phyloP scores from a whole-genome alignment of 75 land plant genomes.

The Cryptomeria japonica region DNA sequence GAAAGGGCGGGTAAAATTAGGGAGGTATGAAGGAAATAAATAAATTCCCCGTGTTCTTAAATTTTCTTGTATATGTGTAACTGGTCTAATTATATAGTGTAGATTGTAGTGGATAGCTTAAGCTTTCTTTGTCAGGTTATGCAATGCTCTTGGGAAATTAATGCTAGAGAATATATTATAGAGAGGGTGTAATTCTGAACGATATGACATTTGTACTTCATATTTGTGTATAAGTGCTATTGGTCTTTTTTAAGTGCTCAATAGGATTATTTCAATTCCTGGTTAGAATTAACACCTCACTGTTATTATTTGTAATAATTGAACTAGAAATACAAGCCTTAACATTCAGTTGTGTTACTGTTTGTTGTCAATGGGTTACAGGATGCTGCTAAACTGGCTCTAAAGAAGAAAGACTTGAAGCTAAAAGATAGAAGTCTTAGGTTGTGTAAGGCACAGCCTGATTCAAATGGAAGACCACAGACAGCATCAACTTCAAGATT shows the following conservation, averaged over 20 bases:
- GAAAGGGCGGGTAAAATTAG: too few species aligned
- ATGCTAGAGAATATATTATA: not conserved
- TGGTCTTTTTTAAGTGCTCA: not conserved
- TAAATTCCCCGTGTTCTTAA: not conserved
- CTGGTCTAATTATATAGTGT: not conserved
- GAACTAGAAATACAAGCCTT: not conserved
- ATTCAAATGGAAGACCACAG: slow-evolving; percentile 26
- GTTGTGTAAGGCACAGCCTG: slow-evolving; percentile 47
- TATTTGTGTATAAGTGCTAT: not conserved
- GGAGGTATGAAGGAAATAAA: not conserved
- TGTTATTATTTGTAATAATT: not conserved
- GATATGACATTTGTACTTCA: not conserved
- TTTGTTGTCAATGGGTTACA: slow-evolving; percentile 18
- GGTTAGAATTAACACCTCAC: not conserved
- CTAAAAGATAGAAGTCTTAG: slow-evolving; percentile 79
- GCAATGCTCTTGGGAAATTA: not conserved
- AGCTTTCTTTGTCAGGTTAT: not conserved
- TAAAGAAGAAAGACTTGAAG: slow-evolving; percentile 45
- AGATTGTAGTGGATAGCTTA: not conserved
- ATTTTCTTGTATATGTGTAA: not conserved
- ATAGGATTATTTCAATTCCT: not conserved
- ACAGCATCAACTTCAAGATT: slow-evolving; percentile 13
- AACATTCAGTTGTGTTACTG: not conserved
- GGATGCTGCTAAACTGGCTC: slow-evolving; percentile 72
- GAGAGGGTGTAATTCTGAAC: not conserved